These are phyloP conservation scores for Aspergillus pseudonomiae DNA, from an alignment of 2,329 filamentous ascomycete genomes.

Conservation along the genomic window DNA sequence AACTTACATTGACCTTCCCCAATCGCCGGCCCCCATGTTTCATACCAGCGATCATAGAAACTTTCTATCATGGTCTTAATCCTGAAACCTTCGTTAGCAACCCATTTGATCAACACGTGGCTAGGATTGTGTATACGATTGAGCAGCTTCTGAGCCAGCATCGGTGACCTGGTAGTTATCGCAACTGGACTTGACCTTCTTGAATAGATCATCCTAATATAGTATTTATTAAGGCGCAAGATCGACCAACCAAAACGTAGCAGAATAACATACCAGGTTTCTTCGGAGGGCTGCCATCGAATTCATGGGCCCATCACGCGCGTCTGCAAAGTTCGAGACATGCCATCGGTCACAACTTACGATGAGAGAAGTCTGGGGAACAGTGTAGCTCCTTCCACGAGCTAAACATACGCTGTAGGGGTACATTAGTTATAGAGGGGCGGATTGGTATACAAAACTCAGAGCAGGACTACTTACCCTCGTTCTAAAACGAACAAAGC, in stretches of 20 bases:
- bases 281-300: conserved; percentile 71
- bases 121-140: conserved; percentile 29
- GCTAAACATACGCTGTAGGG: conserved; percentile 64
- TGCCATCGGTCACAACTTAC: conserved; percentile 73
- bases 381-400: conserved; percentile 68
- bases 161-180: conserved; percentile 37
- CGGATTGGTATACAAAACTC: neutral
- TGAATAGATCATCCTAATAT: conserved; percentile 37
- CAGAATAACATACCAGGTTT: conserved; percentile 57
- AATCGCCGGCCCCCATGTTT: conserved; percentile 63
- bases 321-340: conserved; percentile 62
- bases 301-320: conserved; percentile 70
- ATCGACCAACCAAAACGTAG: neutral
- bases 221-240: neutral
- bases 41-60: conserved; percentile 68
- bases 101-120: neutral
- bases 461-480: conserved; percentile 50
- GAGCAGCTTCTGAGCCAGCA: conserved; percentile 37
- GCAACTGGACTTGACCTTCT: conserved; percentile 38
- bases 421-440: neutral
- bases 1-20: conserved; percentile 55
- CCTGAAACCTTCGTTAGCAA: conserved; percentile 22
- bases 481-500: conserved; percentile 72
- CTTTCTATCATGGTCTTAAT: conserved; percentile 65
- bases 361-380: conserved; percentile 67